Conservation (phyloP, 345 rosid species). For the Salix suchowensis region DNA sequence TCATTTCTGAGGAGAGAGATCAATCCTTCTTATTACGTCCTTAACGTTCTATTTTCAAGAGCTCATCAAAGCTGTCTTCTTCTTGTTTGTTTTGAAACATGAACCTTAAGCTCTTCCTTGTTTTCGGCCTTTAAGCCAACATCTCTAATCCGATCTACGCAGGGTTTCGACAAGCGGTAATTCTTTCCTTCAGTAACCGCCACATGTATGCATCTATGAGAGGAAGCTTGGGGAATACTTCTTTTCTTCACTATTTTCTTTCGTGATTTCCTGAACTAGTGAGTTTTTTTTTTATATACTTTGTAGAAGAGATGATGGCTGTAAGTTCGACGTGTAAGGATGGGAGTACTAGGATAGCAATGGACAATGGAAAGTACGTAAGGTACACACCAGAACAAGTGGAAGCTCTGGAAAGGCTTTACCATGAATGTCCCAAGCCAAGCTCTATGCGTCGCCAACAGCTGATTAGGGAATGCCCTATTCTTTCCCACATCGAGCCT, state of each 20-base stretch:
- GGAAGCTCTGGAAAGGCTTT: conserved; percentile 98
- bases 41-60: not conserved
- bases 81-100: not conserved
- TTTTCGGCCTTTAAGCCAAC: not conserved
- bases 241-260: not conserved
- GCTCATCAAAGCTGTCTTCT: not conserved
- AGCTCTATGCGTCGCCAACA: conserved; percentile 98
- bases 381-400: conserved; percentile 99
- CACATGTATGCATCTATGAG: not conserved
- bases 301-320: conserved; percentile 48
- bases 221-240: not conserved
- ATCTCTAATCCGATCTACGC: not conserved
- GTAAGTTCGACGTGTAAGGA: conserved; percentile 67
- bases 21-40: no score
- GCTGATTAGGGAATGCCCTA: conserved; percentile 96
- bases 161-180: conserved; percentile 8
- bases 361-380: conserved; percentile 98
- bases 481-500: conserved; percentile 95
- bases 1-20: not conserved
- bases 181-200: not conserved
- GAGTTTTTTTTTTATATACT: no score
- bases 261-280: not conserved
- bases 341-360: conserved; percentile 29
- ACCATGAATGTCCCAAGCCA: conserved; percentile 98
- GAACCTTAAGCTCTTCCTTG: not conserved